Percentiles rank a stretch among this genome's conserved stretches.
phyloP scores from a whole-genome alignment of 441 rosid species.

The Bruguiera hainesii region DNA sequence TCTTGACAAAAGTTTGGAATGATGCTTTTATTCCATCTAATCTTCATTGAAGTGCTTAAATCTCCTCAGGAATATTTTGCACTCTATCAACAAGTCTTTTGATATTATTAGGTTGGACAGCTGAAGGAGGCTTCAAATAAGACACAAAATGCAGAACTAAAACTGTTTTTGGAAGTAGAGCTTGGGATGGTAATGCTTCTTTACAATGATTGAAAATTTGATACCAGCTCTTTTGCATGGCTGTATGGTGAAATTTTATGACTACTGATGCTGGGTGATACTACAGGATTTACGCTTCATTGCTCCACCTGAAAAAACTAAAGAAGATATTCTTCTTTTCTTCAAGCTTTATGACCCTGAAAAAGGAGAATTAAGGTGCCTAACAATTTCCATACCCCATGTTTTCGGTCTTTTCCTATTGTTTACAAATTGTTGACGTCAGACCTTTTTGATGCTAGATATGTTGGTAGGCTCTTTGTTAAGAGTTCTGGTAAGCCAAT shows the following conservation, averaged over 20 bases:
- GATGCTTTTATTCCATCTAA: not conserved
- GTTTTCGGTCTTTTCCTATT: slow-evolving; percentile 2
- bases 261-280: slow-evolving; percentile 10
- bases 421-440: slow-evolving; percentile 16
- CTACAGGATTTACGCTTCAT: slow-evolving; percentile 69
- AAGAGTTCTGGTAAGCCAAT: slow-evolving; percentile 75
- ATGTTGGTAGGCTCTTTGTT: slow-evolving; percentile 80
- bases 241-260: slow-evolving; percentile 1
- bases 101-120: slow-evolving; percentile 74
- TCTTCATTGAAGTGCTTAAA: not conserved
- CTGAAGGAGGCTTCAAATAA: slow-evolving; percentile 83
- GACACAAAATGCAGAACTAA: slow-evolving; percentile 73
- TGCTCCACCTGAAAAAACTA: slow-evolving; percentile 66
- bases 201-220: slow-evolving; percentile 12
- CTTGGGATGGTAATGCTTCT: slow-evolving; percentile 58
- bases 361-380: slow-evolving; percentile 79
- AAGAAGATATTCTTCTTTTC: slow-evolving; percentile 86
- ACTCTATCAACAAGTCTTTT: slow-evolving; percentile 6
- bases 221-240: not conserved
- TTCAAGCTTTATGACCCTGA: slow-evolving; percentile 85
- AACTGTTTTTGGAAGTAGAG: slow-evolving; percentile 88
- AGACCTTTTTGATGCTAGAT: slow-evolving; percentile 43
- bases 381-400: not conserved
- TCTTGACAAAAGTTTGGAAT: not conserved
- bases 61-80: not conserved